Evolutionary conservation across 257 asterid genomes (phyloP).

Genomic region (Nicotiana undulata): DNA sequence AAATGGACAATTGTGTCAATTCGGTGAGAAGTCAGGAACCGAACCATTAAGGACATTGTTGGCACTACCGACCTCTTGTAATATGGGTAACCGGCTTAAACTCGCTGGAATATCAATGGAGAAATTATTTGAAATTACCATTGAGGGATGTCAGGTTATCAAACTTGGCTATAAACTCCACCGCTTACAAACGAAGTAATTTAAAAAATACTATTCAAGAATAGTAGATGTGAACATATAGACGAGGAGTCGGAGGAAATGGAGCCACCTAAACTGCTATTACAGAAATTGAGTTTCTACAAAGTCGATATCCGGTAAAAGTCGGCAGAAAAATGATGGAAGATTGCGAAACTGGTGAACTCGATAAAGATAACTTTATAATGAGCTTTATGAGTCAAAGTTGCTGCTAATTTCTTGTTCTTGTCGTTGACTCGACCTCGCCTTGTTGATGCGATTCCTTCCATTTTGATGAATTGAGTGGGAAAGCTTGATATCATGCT

Average conservation of each 20-base stretch:
- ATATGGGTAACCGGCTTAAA: too few species aligned
- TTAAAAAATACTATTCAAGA: slow-evolving; percentile 35
- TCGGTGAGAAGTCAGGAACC: too few species aligned
- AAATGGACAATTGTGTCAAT: too few species aligned
- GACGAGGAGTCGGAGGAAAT: slow-evolving; percentile 32
- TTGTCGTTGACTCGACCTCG: too few species aligned
- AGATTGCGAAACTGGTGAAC: slow-evolving; percentile 24
- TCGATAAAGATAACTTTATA: slow-evolving; percentile 39
- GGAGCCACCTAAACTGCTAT: slow-evolving; percentile 37
- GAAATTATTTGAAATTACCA: too few species aligned
- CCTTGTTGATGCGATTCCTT: neutral
- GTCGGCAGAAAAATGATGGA: slow-evolving; percentile 49
- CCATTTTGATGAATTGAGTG: slow-evolving; percentile 1
- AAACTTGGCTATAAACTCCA: slow-evolving; percentile 37
- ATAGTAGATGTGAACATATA: slow-evolving; percentile 45
- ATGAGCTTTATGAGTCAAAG: slow-evolving; percentile 12
- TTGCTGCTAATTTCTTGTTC: neutral
- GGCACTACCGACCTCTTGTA: too few species aligned
- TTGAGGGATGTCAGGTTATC: too few species aligned
- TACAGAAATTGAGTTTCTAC: slow-evolving; percentile 32
- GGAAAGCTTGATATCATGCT: neutral
- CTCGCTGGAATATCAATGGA: too few species aligned
- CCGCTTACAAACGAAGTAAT: slow-evolving; percentile 47
- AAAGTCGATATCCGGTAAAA: slow-evolving; percentile 61
- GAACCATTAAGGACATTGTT: too few species aligned